phyloP scores from a whole-genome alignment of 2,329 filamentous ascomycete genomes.

The Colletotrichum sublineola region DNA sequence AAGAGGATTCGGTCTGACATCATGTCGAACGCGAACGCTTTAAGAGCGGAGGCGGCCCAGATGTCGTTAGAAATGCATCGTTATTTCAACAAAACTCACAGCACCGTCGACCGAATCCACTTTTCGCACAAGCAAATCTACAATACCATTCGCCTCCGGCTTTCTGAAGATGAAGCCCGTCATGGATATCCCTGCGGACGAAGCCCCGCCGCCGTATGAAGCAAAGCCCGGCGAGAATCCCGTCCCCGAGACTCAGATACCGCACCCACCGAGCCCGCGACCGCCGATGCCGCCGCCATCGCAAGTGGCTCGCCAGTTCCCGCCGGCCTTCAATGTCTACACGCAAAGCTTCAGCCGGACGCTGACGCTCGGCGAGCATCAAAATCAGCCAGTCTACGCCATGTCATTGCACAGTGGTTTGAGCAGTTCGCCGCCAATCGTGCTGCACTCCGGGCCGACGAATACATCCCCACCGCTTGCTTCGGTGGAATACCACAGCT shows the following conservation, averaged over 20 bases:
- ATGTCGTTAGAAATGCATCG: background rate
- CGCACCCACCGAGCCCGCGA: background rate
- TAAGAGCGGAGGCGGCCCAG: background rate
- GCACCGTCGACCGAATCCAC: background rate
- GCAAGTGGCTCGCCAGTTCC: slow-evolving; percentile 42
- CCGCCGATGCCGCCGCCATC: slow-evolving; percentile 2
- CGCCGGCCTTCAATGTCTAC: slow-evolving; percentile 42
- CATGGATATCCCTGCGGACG: slow-evolving; percentile 11
- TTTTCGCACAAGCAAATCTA: background rate
- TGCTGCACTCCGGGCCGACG: slow-evolving; percentile 42
- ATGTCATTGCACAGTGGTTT: slow-evolving; percentile 39
- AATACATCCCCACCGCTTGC: slow-evolving; percentile 38
- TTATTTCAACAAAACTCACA: background rate
- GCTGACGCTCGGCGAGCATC: slow-evolving; percentile 39
- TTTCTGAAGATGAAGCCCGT: slow-evolving; percentile 19
- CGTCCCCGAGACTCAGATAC: background rate
- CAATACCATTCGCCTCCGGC: slow-evolving; percentile 1
- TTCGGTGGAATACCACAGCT: slow-evolving; percentile 36
- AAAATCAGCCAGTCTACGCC: slow-evolving; percentile 41
- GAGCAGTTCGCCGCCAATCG: slow-evolving; percentile 36
- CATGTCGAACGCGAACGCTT: background rate
- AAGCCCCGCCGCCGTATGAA: slow-evolving; percentile 40
- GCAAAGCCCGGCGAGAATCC: slow-evolving; percentile 25
- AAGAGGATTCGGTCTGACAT: slow-evolving; percentile 23
- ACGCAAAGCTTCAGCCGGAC: slow-evolving; percentile 41